Percentiles rank a stretch among this genome's conserved stretches.
Evolutionary conservation across 441 rosid species (phyloP).

Genomic region (Pelargonium australe): DNA sequence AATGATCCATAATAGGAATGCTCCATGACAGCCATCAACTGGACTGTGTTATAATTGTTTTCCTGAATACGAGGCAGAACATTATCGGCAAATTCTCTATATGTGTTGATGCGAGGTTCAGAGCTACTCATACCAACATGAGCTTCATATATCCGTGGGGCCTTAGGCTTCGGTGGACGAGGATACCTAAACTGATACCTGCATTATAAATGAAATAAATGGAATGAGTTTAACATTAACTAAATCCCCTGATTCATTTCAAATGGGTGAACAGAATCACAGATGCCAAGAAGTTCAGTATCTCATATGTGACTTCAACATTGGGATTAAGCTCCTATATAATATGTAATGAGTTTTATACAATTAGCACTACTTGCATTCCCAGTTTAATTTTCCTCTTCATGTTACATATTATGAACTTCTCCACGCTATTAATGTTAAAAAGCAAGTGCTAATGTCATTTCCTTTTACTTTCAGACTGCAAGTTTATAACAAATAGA

Average conservation of each 20-base stretch:
- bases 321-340: conserved; percentile 1
- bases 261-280: not conserved
- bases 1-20: conserved; percentile 83
- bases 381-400: not conserved
- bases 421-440: not conserved
- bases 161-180: conserved; percentile 59
- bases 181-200: conserved; percentile 60
- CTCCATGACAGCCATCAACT: conserved; percentile 81
- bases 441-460: conserved; percentile 1
- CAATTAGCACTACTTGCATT: conserved; percentile 1
- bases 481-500: conserved; percentile 2
- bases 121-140: conserved; percentile 88
- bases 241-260: not conserved
- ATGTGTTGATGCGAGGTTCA: conserved; percentile 58
- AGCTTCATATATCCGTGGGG: conserved; percentile 71
- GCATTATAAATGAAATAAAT: conserved; percentile 23
- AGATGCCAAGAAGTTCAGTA: conserved; percentile 9
- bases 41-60: conserved; percentile 67
- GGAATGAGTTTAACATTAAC: not conserved
- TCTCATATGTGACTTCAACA: not conserved
- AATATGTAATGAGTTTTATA: conserved; percentile 3
- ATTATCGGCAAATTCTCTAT: conserved; percentile 72
- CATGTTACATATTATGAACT: not conserved
- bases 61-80: conserved; percentile 68
- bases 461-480: not conserved